Conservation (phyloP, 495 filamentous ascomycete species). For the Daldinia childiae region DNA sequence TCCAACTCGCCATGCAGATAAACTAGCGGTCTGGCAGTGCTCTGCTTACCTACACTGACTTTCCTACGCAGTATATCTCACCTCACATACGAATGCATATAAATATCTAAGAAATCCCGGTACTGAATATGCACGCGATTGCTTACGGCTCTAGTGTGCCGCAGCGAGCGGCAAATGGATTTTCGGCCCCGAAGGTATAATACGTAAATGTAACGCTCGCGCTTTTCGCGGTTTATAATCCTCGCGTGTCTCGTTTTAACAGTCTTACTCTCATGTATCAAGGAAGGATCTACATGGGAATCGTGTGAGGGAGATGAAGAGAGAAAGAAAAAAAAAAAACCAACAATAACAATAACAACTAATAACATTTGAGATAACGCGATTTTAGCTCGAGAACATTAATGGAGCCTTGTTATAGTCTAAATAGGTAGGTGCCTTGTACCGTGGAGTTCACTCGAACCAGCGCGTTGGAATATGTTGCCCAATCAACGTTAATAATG, state of each 20-base stretch:
- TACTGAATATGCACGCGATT: constrained; percentile 39
- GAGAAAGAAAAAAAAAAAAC: neutral
- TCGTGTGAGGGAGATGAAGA: neutral
- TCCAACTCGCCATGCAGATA: constrained; percentile 38
- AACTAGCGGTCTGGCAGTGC: constrained; percentile 41
- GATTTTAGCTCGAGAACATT: constrained; percentile 16
- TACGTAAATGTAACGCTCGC: constrained; percentile 27
- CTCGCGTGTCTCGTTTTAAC: constrained; percentile 5
- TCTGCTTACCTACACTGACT: constrained; percentile 22
- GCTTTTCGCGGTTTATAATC: constrained; percentile 19
- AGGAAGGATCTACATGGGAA: constrained; percentile 13
- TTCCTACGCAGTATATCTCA: neutral
- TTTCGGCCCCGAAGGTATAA: constrained; percentile 25
- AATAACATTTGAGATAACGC: neutral
- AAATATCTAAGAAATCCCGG: constrained; percentile 16
- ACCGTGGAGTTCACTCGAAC: constrained; percentile 22
- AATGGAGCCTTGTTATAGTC: constrained; percentile 25
- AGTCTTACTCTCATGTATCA: constrained; percentile 1
- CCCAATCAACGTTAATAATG: constrained; percentile 31
- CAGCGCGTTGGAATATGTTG: constrained; percentile 28
- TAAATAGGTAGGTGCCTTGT: constrained; percentile 32
- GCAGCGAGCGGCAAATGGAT: constrained; percentile 24
- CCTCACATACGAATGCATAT: constrained; percentile 15
- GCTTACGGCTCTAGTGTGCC: constrained; percentile 25
- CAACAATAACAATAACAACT: neutral